Base-by-base conservation (phyloP, 495 filamentous ascomycete species). In the Gamarada debralockiae region DNA sequence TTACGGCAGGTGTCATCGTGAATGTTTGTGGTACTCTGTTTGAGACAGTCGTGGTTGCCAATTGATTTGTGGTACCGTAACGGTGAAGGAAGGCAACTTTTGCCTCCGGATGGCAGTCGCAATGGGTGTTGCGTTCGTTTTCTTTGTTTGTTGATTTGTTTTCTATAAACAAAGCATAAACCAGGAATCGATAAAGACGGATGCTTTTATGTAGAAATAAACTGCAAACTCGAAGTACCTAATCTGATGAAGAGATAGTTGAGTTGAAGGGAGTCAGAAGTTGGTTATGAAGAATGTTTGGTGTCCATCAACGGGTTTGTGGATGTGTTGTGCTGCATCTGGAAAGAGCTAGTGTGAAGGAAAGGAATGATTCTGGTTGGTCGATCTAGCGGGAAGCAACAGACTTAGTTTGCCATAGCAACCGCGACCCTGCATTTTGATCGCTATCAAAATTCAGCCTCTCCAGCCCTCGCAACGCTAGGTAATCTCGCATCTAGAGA, bases 1-100 rank as follows among this genome's bases (percentile, higher is more conserved):
- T 62, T 17, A 57, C 46, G 25, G 62, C 49, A 53, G 59, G 59
- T 57, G 62, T 17, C 62, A 65, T 63, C 42, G 41, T 65, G 52
- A 54, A 23, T 9, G 44, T 33, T 43, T 12, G 18, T 15, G n/a
- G 23, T 48, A 18, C 21, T 18, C 48, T 56, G 36, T 37, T 17
- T 31, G 10, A 38, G 21, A 27, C 8, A 54, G 50, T 54, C 45
- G 56, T 45, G 29, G 42, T 8, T 58, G 51, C 56, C 56, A 53
- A 25, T 25, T 12, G 13, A 12, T 39, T 39, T 18, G 13, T 13
- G 17, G 36, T 39, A 18, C 13, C 25, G 23, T 2, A 29, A 14
- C n/a, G n/a, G 22, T 29, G 43, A 24, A 23, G 18, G 20, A 12
- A 37, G 20, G 48, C 31, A 39, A 14, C 22, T 39, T 17, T 46